These are phyloP conservation scores for Eurotiales sp. DNA, from an alignment of 2,329 filamentous ascomycete species.

Conservation along the genomic window DNA sequence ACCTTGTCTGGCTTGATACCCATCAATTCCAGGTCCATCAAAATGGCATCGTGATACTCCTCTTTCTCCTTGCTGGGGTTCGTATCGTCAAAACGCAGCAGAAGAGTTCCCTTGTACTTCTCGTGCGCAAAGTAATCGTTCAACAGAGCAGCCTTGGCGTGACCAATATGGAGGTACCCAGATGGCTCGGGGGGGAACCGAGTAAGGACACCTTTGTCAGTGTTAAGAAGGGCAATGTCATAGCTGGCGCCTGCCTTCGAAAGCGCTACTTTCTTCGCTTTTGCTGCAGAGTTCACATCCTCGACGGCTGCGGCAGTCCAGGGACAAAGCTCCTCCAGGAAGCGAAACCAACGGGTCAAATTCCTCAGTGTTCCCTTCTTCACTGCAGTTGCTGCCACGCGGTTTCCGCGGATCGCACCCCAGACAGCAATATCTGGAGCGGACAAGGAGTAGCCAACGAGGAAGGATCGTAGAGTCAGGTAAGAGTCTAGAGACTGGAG, in stretches of 20 bases:
- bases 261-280: constrained; percentile 64
- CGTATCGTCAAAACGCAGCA: constrained; percentile 93
- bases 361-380: constrained; percentile 74
- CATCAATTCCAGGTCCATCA: constrained; percentile 86
- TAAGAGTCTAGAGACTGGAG: constrained; percentile 79
- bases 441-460: constrained; percentile 74
- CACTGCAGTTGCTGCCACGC: constrained; percentile 75
- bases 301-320: constrained; percentile 71
- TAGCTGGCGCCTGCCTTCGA: constrained; percentile 81
- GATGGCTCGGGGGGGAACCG: constrained; percentile 93
- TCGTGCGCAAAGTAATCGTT: constrained; percentile 97
- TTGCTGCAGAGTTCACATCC: constrained; percentile 63
- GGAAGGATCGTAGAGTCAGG: constrained; percentile 79
- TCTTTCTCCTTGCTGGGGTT: constrained; percentile 97
- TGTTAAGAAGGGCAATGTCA: constrained; percentile 79
- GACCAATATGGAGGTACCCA: constrained; percentile 91
- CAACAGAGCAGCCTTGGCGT: constrained; percentile 87
- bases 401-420: constrained; percentile 77
- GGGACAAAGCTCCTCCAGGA: constrained; percentile 75
- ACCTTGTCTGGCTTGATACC: constrained; percentile 84
- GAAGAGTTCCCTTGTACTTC: constrained; percentile 84
- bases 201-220: constrained; percentile 84
- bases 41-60: constrained; percentile 90
- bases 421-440: constrained; percentile 78
- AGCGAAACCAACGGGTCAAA: constrained; percentile 80